These are phyloP conservation scores for Yueomyces sp. DNA, from an alignment of 805 yeast genomes.

Conservation along the genomic window DNA sequence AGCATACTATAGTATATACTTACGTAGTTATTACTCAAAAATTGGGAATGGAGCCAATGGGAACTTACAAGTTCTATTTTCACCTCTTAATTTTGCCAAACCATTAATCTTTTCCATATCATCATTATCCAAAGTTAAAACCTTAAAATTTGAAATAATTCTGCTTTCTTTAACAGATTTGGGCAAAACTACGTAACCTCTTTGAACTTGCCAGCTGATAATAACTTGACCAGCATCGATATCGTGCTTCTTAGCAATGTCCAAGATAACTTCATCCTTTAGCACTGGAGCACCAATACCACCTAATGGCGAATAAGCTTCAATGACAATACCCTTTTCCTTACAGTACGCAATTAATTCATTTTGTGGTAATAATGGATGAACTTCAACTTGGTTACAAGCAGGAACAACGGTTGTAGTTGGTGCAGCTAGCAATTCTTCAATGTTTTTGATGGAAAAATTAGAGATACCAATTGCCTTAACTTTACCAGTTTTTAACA, in stretches of 20 bases:
- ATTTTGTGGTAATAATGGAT: constrained; percentile 57
- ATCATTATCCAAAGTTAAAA: constrained; percentile 28
- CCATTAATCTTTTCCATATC: constrained; percentile 29
- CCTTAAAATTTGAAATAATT: constrained; percentile 30
- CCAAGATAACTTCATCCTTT: constrained; percentile 34
- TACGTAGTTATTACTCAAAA: neutral
- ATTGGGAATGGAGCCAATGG: constrained; percentile 14
- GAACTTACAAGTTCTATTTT: constrained; percentile 19
- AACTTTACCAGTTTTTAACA: constrained; percentile 30
- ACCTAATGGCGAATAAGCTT: constrained; percentile 55
- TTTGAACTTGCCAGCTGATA: constrained; percentile 48
- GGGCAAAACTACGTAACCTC: constrained; percentile 52
- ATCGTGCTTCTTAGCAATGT: constrained; percentile 43
- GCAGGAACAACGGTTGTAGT: constrained; percentile 40
- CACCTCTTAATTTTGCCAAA: constrained; percentile 16
- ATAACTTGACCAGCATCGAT: constrained; percentile 43
- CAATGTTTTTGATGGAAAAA: constrained; percentile 28
- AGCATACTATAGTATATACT: too few relatives aligned
- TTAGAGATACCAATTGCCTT: constrained; percentile 50
- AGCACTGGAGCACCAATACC: constrained; percentile 51
- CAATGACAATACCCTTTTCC: constrained; percentile 36
- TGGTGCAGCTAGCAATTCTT: constrained; percentile 30
- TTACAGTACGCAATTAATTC: constrained; percentile 41
- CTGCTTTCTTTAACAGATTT: constrained; percentile 61
- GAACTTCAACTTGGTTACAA: constrained; percentile 53